Evolutionary conservation across 371 early-diverging fungal species (phyloP), one percentile per base, ranked within the genome.

Genomic region (Mucor plumbeus): DNA sequence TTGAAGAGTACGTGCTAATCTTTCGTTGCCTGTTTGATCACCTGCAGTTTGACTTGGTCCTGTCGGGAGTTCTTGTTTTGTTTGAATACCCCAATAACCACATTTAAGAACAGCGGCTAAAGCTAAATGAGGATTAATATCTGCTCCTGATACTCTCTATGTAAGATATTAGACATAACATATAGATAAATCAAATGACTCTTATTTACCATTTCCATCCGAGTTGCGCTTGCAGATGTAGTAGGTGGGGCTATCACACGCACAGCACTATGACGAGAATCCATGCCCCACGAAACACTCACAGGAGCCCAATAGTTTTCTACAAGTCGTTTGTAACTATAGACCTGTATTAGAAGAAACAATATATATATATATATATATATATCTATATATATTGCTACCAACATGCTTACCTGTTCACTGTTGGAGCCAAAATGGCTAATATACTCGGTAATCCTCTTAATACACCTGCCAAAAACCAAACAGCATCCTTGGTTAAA

Each of bases 251-350:
- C 83, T 63, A 95, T 94, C 56, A 92, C 80, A 35, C 95, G 88
- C 40, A 95, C 83, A 14, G 90, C 89, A 8, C 92, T 83, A n/a
- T 84, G 83, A 26, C 95, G 86, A 61, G 90, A 90, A 66, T 94
- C 94, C 56, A 89, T 72, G 11, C 95, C 94, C 85, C 94, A 95
- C 1, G 90, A 89, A 33, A 92, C 88, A 15, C 83, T 91, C 4
- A 92, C 86, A n/a, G 95, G 94, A 14, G 95, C 92, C 93, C 94
- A 95, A 71, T 87, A 92, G 69, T 90, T 91, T 67, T 87, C 91
- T n/a, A 89, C 89, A 38, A 95, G 70, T 43, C 95, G 87, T 65
- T 95, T 95, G 75, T 94, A 94, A 64, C 92, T 89, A 67, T 15
- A 11, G 19, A 50, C 26, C 19, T 50, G 26, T 13, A 44, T 44